Evolutionary conservation across 2,329 filamentous ascomycete species (phyloP), one percentile per base, ranked within the genome.

Genomic region (Helminthosporium solani): DNA sequence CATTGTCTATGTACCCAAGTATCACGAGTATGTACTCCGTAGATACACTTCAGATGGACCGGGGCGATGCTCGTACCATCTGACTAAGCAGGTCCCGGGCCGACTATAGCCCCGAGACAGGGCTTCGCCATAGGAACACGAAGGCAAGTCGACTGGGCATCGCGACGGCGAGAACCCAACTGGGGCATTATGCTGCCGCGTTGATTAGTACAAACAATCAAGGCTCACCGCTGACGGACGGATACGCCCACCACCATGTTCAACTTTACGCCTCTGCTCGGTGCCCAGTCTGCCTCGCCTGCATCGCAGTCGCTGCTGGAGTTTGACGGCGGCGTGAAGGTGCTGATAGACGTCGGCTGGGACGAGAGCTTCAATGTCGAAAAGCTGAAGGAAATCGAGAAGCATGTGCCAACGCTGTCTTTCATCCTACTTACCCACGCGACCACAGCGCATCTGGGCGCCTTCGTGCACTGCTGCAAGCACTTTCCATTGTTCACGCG

Each of bases 401-500:
- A 90, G 87, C 88, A 95, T 76, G 83, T 95, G 8, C 88, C 92
- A 18, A 95, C 92, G 0, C 80, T 99, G 34, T 97, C 94, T 2
- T 79, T 99, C 58, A 86, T 99, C 61, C 87, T 99, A 33, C 81
- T 99, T 56, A 99, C 94, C 1, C 94, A 99, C 70, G 88, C 94
- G 52, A 99, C 92, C 0, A 82, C 89, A 41, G 84, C 89, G 41
- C 94, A 99, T 73, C 81, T 99, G 46, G 92, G 89, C 57, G 94
- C 94, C 48, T 96, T 89, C 69, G 91, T 89, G 34, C 91, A 97
- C 70, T 96, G 91, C 76, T 97, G 94, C 84, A 96, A 96, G 72
- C 86, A 96, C 70, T 87, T 97, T 53, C 90, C 94, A 36, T 79
- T 89, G 37, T 99, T 99, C 73, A 87, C 86, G 8, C 86, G 90